Evolutionary conservation across 2,329 filamentous ascomycete species (phyloP).

Genomic region (Curvularia lunata): DNA sequence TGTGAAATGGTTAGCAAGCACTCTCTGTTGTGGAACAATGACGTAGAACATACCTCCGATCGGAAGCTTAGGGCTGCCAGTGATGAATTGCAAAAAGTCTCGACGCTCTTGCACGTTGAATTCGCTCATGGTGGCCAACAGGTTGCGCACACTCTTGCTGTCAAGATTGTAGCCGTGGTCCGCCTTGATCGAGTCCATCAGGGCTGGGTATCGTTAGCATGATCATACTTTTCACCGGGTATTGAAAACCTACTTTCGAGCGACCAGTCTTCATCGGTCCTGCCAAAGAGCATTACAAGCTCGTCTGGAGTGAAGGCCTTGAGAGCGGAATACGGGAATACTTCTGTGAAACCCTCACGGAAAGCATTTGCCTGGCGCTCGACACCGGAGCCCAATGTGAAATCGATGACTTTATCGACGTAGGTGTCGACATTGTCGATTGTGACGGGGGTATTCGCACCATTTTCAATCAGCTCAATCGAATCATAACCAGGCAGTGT

Average conservation of each 20-base stretch:
- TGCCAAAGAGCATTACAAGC: conserved; percentile 91
- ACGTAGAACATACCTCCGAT: conserved; percentile 77
- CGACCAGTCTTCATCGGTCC: conserved; percentile 94
- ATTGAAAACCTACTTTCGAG: conserved; percentile 79
- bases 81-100: conserved; percentile 97
- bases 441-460: conserved; percentile 75
- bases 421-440: conserved; percentile 93
- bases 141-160: conserved; percentile 90
- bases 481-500: conserved; percentile 86
- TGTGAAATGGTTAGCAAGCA: conserved; percentile 48
- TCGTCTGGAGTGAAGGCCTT: conserved; percentile 95
- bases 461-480: conserved; percentile 80
- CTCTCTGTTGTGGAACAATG: not conserved
- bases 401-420: conserved; percentile 86
- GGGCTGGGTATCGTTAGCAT: conserved; percentile 62
- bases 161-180: conserved; percentile 99
- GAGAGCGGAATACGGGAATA: conserved; percentile 92
- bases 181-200: conserved; percentile 98
- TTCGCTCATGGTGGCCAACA: conserved; percentile 94
- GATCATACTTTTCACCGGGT: conserved; percentile 5
- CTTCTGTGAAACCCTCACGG: conserved; percentile 87
- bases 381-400: conserved; percentile 89
- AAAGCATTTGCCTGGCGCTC: conserved; percentile 90
- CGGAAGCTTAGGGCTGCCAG: conserved; percentile 94
- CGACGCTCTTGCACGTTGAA: conserved; percentile 75